These are phyloP conservation scores for Nicotiana attenuata DNA, from an alignment of 257 asterid genomes.

Conservation along the genomic window DNA sequence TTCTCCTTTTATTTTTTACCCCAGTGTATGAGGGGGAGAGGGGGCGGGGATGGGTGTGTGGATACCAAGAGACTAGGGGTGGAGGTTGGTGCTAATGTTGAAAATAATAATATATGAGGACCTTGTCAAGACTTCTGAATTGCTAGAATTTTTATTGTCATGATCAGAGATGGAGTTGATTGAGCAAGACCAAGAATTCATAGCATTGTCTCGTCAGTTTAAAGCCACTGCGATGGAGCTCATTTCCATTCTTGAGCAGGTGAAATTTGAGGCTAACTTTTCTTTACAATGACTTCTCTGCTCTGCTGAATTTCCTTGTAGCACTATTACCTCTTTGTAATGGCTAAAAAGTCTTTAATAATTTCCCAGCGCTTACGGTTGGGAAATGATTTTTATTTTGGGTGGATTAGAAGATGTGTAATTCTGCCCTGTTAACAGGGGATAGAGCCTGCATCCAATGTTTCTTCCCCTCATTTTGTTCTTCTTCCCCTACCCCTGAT, in stretches of 20 bases:
- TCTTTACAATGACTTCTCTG: background rate
- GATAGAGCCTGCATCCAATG: background rate
- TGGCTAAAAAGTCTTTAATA: background rate
- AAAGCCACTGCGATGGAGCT: constrained; percentile 94
- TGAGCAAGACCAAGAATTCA: constrained; percentile 92
- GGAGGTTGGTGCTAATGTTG: background rate
- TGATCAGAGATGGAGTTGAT: constrained; percentile 85
- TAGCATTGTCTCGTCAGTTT: constrained; percentile 86
- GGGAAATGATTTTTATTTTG: background rate
- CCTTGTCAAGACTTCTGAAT: constrained; percentile 23
- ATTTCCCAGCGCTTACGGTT: background rate
- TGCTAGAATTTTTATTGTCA: constrained; percentile 22
- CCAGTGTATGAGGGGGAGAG: background rate
- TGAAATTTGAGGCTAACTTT: constrained; percentile 17
- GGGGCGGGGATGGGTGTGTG: background rate
- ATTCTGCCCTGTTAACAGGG: background rate
- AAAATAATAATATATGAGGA: background rate
- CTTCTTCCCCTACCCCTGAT: background rate
- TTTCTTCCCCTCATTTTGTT: background rate
- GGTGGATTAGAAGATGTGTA: background rate
- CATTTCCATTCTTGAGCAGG: constrained; percentile 96
- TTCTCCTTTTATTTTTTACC: background rate
- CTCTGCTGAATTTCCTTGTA: constrained; percentile 1
- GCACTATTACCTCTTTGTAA: background rate
- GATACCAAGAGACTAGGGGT: background rate